Base-by-base conservation (phyloP, 2,329 filamentous ascomycete species). In the Anthostomella pinea region DNA sequence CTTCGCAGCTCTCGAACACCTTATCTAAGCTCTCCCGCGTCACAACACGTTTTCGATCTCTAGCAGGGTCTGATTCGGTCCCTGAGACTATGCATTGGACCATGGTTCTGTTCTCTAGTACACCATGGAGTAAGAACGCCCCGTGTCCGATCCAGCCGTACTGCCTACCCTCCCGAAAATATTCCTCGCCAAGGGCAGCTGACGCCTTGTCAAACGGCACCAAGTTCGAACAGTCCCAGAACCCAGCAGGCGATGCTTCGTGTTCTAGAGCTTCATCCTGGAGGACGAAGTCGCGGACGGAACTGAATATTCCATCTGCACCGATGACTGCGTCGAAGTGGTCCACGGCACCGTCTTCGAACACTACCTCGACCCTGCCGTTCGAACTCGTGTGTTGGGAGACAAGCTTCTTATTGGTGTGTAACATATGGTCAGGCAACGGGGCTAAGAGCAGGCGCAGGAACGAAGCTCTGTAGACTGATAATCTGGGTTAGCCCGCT, bases 311-410 rank as follows among this genome's bases (percentile, higher is more conserved):
- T 11, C 45, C 45, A 13, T 47, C 45, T 3, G 45, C 41, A 13
- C 45, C 45, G n/a, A 45, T 42, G 2, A 47, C 38, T 4, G 45
- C 45, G 19, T 47, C 45, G 20, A 42, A 45, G 2, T 35, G 18
- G 5, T 8, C 27, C 1, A 4, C 8, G 1, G 30, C 16, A 9
- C 35, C 37, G 20, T 47, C 41, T 18, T 36, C 16, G 30, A 47
- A 47, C 7, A 17, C 18, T n/a, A 44, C 9, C 8, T 18, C 24
- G 9, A 40, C 38, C n/a, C n/a, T n/a, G 15, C 35, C 30, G 16
- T 3, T 6, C 6, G 15, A 5, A 13, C 4, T 32, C 1, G 24
- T 8, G 3, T 36, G 26, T 16, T 48, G 41, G 3, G 30, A 29
- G 2, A 24, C 33, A 14, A 51, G 33, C 28, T 35, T 35, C 26